These are phyloP conservation scores for Gossypium sturtianum DNA, from an alignment of 345 rosid species.

Conservation along the genomic window DNA sequence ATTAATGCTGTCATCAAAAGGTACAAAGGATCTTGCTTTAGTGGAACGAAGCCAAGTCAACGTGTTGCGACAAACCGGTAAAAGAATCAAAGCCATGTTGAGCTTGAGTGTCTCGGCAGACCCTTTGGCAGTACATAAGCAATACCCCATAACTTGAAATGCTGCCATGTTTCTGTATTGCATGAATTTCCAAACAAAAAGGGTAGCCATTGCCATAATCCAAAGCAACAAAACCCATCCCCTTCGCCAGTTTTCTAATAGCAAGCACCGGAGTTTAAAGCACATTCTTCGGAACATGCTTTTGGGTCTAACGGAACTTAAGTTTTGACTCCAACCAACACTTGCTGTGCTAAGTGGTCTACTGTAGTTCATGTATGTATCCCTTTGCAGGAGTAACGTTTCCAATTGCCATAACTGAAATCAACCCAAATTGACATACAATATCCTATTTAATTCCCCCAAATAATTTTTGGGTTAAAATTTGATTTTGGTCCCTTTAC, in stretches of 20 bases:
- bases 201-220: constrained; percentile 52
- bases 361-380: constrained; percentile 86
- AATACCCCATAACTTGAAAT: constrained; percentile 82
- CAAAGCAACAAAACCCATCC: constrained; percentile 71
- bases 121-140: constrained; percentile 80
- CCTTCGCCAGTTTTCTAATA: constrained; percentile 81
- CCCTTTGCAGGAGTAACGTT: constrained; percentile 79
- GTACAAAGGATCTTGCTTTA: constrained; percentile 51
- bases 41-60: constrained; percentile 93
- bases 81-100: constrained; percentile 92
- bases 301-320: constrained; percentile 38
- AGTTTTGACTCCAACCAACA: constrained; percentile 56
- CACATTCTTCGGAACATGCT: constrained; percentile 27
- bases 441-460: background rate
- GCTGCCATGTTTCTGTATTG: constrained; percentile 68
- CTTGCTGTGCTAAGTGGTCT: constrained; percentile 81
- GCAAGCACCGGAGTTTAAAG: constrained; percentile 37
- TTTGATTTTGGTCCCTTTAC: no score
- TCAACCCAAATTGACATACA: background rate
- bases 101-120: constrained; percentile 96
- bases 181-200: constrained; percentile 81
- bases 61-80: constrained; percentile 92
- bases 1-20: constrained; percentile 82
- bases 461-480: background rate
- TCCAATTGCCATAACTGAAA: constrained; percentile 93